Percentiles rank a stretch among this genome's conserved stretches.
phyloP scores from a whole-genome alignment of 2,329 filamentous ascomycete species.

The Fusarium mangiferae region DNA sequence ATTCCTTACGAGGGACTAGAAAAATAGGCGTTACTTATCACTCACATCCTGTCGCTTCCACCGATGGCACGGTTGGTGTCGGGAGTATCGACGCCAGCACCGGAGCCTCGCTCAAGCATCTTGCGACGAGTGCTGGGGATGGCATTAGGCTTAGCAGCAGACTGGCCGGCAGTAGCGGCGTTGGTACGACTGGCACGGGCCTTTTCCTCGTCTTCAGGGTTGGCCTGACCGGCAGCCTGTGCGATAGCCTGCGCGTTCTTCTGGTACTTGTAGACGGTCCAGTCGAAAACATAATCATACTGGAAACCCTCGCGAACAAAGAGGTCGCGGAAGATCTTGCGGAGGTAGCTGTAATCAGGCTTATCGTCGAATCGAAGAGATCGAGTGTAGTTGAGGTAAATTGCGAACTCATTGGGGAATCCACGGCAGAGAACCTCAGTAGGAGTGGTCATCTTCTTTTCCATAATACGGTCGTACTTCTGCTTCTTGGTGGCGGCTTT shows the following conservation, averaged over 20 bases:
- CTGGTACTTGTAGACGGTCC: constrained; percentile 99
- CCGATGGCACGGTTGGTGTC: constrained; percentile 80
- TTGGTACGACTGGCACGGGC: constrained; percentile 73
- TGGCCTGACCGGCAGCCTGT: constrained; percentile 75
- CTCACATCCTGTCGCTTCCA: constrained; percentile 96
- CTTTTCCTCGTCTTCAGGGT: constrained; percentile 82
- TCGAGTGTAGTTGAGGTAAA: constrained; percentile 99
- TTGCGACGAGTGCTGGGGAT: constrained; percentile 84
- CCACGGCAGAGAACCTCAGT: constrained; percentile 98
- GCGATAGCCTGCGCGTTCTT: constrained; percentile 98
- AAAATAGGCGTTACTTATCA: constrained; percentile 65
- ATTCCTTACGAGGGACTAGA: constrained; percentile 85
- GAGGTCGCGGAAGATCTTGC: constrained; percentile 99
- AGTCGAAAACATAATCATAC: constrained; percentile 99
- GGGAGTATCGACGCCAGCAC: constrained; percentile 71
- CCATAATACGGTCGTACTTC: constrained; percentile 99
- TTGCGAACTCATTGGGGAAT: constrained; percentile 99
- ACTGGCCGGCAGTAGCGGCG: constrained; percentile 71
- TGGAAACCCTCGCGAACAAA: constrained; percentile 99
- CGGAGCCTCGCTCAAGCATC: constrained; percentile 76
- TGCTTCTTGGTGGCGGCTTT: constrained; percentile 99
- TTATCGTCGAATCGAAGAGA: constrained; percentile 99
- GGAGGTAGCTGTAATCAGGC: constrained; percentile 99
- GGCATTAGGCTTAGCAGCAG: constrained; percentile 75
- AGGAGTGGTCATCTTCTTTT: constrained; percentile 99